Base-by-base conservation (phyloP, 2,329 filamentous ascomycete species). In the Aspergillus cejpii region DNA sequence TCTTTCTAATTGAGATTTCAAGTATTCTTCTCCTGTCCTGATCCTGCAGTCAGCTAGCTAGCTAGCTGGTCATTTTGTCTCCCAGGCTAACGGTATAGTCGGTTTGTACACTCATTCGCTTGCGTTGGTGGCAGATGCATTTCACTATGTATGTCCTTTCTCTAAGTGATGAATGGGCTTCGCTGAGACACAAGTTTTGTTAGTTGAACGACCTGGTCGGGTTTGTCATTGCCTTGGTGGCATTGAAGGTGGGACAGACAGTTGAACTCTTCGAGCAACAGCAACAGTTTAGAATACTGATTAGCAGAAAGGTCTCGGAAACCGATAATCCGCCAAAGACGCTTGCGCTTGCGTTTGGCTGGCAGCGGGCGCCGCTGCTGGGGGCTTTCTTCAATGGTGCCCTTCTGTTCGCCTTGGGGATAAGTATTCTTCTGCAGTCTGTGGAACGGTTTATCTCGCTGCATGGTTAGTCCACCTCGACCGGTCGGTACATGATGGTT, bases 371-470 rank as follows among this genome's bases (percentile, higher is more conserved):
- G 12, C 77, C 79, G n/a, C 63, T 88, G 1, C 71, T 90, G 0
- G 85, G 85, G 4, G 83, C 84, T 17, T 90, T 90, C 64, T 90
- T 89, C 74, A 90, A 90, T 56, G 85, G 85, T 11, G 80, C 83
- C 1, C 85, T 90, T 47, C 73, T 90, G 1, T 64, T 88, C 12
- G 84, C 83, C 1, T 69, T 90, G 2, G 83, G 83, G 1, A 64
- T 88, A 27, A 87, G 83, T 61, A 85, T 89, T 39, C 75, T 84
- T 26, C 67, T 89, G 2, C 85, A 89, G 58, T 81, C 84, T 0
- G 74, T 89, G 40, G 83, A 89, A 63, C 73, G 84, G 27, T 65
- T 65, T 34, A 53, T 64, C n/a, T 47, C 54, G 3, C 31, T 63
- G 27, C 54, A 63, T 12, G 49, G 62, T 65, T 34, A 23, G 61